phyloP scores from a whole-genome alignment of 2,329 filamentous ascomycete species.

The Exophiala sideris region DNA sequence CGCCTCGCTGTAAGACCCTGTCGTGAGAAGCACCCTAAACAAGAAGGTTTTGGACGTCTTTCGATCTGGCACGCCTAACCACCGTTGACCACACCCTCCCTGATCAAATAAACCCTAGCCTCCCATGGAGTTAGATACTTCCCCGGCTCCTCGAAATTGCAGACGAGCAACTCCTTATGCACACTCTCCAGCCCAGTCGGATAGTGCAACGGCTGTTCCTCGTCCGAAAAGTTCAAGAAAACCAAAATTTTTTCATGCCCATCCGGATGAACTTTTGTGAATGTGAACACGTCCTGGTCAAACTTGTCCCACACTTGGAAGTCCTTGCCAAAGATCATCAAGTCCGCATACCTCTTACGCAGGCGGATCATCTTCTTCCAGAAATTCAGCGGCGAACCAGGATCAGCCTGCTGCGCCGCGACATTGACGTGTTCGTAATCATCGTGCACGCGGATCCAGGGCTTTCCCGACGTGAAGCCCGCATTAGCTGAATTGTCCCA shows the following conservation, averaged over 20 bases:
- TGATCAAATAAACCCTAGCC: slow-evolving; percentile 24
- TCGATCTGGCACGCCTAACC: background rate
- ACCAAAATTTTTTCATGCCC: slow-evolving; percentile 20
- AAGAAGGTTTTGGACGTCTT: background rate
- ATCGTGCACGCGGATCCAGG: slow-evolving; percentile 70
- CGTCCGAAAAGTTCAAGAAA: slow-evolving; percentile 27
- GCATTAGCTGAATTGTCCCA: slow-evolving; percentile 60
- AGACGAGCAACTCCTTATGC: slow-evolving; percentile 21
- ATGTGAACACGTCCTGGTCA: slow-evolving; percentile 55
- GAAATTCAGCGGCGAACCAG: slow-evolving; percentile 55
- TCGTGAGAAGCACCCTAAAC: too few species aligned
- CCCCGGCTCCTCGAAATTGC: slow-evolving; percentile 21
- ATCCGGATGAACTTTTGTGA: slow-evolving; percentile 43
- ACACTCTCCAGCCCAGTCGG: slow-evolving; percentile 16
- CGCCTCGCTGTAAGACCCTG: too few species aligned
- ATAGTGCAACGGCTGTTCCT: slow-evolving; percentile 24
- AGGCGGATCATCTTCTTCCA: slow-evolving; percentile 59
- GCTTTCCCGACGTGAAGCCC: slow-evolving; percentile 61
- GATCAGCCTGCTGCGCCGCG: slow-evolving; percentile 39
- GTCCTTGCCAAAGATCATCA: slow-evolving; percentile 63
- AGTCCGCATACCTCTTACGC: slow-evolving; percentile 58
- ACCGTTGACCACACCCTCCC: slow-evolving; percentile 17
- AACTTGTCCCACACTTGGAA: slow-evolving; percentile 56
- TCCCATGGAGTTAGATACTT: slow-evolving; percentile 28
- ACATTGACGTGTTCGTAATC: slow-evolving; percentile 63